These are phyloP conservation scores for Diaporthe helianthi DNA, from an alignment of 2,329 filamentous ascomycete genomes.

Conservation along the genomic window DNA sequence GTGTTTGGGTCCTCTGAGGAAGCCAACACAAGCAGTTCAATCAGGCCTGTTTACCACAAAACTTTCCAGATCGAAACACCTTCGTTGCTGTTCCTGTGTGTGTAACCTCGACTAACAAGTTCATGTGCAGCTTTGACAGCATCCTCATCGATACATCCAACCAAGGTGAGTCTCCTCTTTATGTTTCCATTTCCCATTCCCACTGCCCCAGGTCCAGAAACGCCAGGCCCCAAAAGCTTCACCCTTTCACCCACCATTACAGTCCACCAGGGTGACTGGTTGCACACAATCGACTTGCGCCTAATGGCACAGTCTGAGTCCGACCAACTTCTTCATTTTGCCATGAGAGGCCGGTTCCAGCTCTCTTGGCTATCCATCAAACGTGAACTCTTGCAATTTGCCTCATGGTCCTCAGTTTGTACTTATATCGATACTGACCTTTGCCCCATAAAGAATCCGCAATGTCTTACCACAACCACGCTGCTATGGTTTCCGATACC, in stretches of 20 bases:
- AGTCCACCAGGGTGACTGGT: not conserved
- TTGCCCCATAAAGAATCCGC: constrained; percentile 30
- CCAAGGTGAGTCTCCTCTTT: constrained; percentile 17
- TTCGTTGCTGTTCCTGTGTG: not conserved
- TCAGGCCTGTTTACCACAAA: not conserved
- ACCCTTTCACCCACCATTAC: not conserved
- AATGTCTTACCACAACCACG: constrained; percentile 39
- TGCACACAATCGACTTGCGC: not conserved
- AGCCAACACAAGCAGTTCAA: not conserved
- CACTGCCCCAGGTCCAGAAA: not conserved
- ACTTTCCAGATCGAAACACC: not conserved
- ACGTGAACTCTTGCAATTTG: not conserved
- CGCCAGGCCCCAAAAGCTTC: too few relatives aligned
- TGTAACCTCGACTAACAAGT: not conserved
- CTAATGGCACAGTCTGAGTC: not conserved
- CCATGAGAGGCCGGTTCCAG: not conserved
- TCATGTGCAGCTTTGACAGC: constrained; percentile 30
- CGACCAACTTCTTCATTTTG: too few relatives aligned
- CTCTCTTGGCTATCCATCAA: not conserved
- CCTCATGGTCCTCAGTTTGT: not conserved
- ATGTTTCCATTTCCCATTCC: not conserved
- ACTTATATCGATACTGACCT: constrained; percentile 27
- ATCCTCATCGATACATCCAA: constrained; percentile 34
- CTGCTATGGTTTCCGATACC: constrained; percentile 38
- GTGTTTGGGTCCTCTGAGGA: not conserved